A percentile compares a stretch with the other conserved stretches of the same genome.
These are phyloP conservation scores for Adansonia madagascariensis DNA, from an alignment of 441 rosid species.

Conservation along the genomic window DNA sequence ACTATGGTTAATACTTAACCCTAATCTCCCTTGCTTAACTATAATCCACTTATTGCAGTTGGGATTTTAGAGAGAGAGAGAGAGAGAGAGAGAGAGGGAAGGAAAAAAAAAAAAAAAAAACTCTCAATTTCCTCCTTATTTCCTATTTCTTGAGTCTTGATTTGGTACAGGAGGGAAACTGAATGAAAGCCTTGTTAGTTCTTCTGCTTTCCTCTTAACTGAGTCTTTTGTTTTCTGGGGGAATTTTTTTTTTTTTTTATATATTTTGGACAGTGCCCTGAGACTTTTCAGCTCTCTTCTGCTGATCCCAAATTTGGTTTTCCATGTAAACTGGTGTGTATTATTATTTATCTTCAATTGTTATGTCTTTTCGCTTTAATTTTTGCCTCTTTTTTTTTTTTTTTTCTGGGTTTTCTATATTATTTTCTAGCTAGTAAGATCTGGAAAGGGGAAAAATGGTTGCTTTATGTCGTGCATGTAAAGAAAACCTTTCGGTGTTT, in stretches of 20 bases:
- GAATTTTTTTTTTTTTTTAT: neutral
- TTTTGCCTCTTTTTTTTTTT: slow-evolving; percentile 16
- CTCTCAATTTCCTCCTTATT: slow-evolving; percentile 23
- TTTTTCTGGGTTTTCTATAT: slow-evolving; percentile 28
- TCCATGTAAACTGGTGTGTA: slow-evolving; percentile 45
- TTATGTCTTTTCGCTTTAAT: slow-evolving; percentile 24
- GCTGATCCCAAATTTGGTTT: slow-evolving; percentile 44
- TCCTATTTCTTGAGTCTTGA: neutral
- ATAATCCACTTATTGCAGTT: slow-evolving; percentile 33
- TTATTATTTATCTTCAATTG: slow-evolving; percentile 26
- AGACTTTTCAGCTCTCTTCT: slow-evolving; percentile 31
- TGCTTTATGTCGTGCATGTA: slow-evolving; percentile 29
- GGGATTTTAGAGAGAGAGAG: slow-evolving; percentile 19
- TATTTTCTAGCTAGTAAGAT: slow-evolving; percentile 49
- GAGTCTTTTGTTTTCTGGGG: slow-evolving; percentile 35
- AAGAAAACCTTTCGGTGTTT: slow-evolving; percentile 28
- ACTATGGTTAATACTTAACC: slow-evolving; percentile 44
- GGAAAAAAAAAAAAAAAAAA: neutral
- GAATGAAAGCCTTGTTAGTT: neutral
- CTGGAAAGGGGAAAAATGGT: slow-evolving; percentile 35
- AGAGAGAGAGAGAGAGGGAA: neutral
- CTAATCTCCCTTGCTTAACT: slow-evolving; percentile 25
- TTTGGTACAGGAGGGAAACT: slow-evolving; percentile 24
- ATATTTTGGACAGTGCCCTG: slow-evolving; percentile 8
- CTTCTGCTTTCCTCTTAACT: slow-evolving; percentile 21